Evolutionary conservation across 345 rosid species (phyloP).

Genomic region (Bruguiera sexangula): DNA sequence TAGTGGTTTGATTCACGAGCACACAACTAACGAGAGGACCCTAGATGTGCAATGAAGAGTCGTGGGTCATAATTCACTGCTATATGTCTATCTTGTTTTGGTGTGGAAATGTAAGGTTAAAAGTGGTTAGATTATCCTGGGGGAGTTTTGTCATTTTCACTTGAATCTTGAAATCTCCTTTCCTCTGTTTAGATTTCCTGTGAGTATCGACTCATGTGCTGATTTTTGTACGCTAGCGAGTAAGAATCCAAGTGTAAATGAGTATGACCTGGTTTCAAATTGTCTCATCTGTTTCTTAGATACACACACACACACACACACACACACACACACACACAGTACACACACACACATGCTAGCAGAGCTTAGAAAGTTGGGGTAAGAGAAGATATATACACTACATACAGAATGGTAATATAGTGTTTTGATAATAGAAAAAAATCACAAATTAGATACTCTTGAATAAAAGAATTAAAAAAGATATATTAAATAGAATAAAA

Average conservation of each 20-base stretch:
- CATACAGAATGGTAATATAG: background rate
- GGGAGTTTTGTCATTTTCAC: conserved; percentile 22
- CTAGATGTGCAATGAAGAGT: no score
- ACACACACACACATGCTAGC: no score
- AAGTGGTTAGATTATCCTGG: conserved; percentile 8
- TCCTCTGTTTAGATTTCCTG: background rate
- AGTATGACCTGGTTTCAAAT: background rate
- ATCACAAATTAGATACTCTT: no score
- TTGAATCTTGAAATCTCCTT: conserved; percentile 10
- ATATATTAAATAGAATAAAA: no score
- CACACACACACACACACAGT: no score
- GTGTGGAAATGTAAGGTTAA: conserved; percentile 31
- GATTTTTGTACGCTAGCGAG: conserved; percentile 38
- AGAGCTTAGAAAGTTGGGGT: background rate
- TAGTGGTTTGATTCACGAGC: no score
- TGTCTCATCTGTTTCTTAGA: no score
- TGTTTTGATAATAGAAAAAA: background rate
- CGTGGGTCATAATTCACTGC: background rate
- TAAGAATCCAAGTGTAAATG: conserved; percentile 1
- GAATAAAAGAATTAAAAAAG: no score
- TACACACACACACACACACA: no score
- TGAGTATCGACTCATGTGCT: conserved; percentile 38
- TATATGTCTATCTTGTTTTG: conserved; percentile 16
- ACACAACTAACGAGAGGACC: no score
- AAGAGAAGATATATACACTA: background rate